phyloP scores from a whole-genome alignment of 176 grass and related monocot species.

The Phoenix roebelenii region DNA sequence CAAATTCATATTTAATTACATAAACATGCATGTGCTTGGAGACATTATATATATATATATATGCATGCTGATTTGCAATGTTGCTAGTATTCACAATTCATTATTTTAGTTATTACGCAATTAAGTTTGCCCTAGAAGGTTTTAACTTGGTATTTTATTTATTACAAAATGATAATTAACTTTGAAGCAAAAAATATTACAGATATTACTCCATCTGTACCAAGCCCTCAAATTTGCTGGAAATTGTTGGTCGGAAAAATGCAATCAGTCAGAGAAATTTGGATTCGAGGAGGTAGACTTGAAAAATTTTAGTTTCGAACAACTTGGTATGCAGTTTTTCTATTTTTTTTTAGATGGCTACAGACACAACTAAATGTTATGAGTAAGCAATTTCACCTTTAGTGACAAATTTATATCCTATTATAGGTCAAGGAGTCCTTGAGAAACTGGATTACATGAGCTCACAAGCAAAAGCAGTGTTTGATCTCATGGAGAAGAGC shows the following conservation, averaged over 20 bases:
- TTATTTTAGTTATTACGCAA: too few relatives aligned
- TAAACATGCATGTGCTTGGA: too few relatives aligned
- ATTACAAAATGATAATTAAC: too few relatives aligned
- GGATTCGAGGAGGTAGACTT: constrained; percentile 14
- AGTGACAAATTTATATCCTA: constrained; percentile 2
- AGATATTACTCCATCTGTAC: constrained; percentile 28
- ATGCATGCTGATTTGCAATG: too few relatives aligned
- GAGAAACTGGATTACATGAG: constrained; percentile 29
- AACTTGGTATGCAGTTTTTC: constrained; percentile 24
- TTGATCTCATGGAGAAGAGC: constrained; percentile 19
- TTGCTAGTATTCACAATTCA: too few relatives aligned
- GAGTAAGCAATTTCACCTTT: neutral
- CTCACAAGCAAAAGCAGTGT: constrained; percentile 23
- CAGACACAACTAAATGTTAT: neutral
- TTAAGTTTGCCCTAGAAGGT: too few relatives aligned
- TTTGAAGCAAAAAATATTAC: neutral
- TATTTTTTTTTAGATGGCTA: neutral
- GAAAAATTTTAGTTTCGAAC: constrained; percentile 17
- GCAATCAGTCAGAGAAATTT: neutral
- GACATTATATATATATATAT: too few relatives aligned
- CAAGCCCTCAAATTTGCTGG: constrained; percentile 25
- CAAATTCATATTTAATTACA: too few relatives aligned
- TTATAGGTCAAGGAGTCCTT: constrained; percentile 22
- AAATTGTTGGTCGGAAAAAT: constrained; percentile 12
- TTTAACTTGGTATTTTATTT: too few relatives aligned